Conservation (phyloP, 2,329 filamentous ascomycete genomes). For the Claviceps humidiphila region DNA sequence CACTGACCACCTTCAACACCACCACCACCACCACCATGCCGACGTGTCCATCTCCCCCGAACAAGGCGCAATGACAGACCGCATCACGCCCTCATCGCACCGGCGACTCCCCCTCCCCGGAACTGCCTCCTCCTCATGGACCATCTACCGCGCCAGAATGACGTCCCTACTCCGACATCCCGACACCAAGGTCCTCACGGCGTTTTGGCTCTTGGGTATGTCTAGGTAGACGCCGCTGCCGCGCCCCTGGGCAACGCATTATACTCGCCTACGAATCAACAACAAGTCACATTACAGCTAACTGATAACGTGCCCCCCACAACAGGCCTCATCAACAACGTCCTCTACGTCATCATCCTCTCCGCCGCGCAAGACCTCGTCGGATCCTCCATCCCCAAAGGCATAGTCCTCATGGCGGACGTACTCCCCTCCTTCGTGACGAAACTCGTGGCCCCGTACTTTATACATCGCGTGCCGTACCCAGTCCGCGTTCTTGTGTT, state of each 20-base stretch:
- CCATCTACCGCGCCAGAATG: constrained; percentile 55
- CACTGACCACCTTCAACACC: background rate
- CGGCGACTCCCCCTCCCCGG: constrained; percentile 44
- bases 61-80: constrained; percentile 19
- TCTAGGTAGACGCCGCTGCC: background rate
- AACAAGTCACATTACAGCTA: background rate
- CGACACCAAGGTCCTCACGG: constrained; percentile 57
- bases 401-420: constrained; percentile 82
- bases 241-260: too few species aligned
- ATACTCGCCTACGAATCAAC: too few species aligned
- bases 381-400: constrained; percentile 79
- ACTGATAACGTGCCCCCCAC: background rate
- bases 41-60: background rate
- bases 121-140: constrained; percentile 53
- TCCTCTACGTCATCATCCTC: constrained; percentile 94
- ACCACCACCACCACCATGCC: background rate
- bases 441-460: constrained; percentile 84
- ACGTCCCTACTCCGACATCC: constrained; percentile 49
- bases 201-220: constrained; percentile 90
- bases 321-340: constrained; percentile 66
- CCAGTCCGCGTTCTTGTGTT: constrained; percentile 59
- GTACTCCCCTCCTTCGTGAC: constrained; percentile 80
- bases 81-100: constrained; percentile 25
- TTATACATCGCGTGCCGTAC: constrained; percentile 82
- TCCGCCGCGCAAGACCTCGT: constrained; percentile 92